A percentile compares a stretch with the other conserved stretches of the same genome.
Conservation (phyloP, 2,329 filamentous ascomycete genomes). For the Pyricularia sp. region DNA sequence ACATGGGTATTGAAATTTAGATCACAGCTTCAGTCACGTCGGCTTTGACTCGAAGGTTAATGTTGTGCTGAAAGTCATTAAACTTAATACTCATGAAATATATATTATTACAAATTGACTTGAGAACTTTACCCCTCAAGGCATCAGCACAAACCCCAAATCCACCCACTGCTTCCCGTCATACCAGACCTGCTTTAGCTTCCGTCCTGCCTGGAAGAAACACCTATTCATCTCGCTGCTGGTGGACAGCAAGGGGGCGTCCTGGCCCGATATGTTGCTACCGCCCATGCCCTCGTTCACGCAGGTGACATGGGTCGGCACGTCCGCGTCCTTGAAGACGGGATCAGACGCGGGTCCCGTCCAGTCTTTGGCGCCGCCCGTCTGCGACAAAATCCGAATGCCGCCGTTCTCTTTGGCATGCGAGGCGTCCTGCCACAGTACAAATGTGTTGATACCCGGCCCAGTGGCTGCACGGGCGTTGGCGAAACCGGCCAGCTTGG, state of each 20-base stretch:
- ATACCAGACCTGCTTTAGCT: conserved; percentile 6
- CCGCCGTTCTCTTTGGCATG: neutral
- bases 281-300: conserved; percentile 5
- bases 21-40: too few relatives aligned
- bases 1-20: too few relatives aligned
- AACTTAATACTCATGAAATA: neutral
- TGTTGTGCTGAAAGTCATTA: too few relatives aligned
- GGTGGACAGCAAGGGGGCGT: neutral
- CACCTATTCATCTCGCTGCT: conserved; percentile 7
- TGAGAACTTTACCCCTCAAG: neutral
- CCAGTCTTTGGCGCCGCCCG: neutral
- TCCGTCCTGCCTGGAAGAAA: conserved; percentile 6
- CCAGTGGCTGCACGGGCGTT: conserved; percentile 5
- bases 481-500: conserved; percentile 11
- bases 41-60: too few relatives aligned
- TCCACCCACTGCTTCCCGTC: conserved; percentile 6
- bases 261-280: neutral
- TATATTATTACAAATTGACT: too few relatives aligned
- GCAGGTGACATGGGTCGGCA: conserved; percentile 7
- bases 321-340: conserved; percentile 6
- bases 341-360: neutral
- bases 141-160: conserved; percentile 5
- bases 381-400: neutral
- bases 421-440: conserved; percentile 12
- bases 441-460: conserved; percentile 10